Percentiles rank a stretch among this genome's conserved stretches.
phyloP scores from a whole-genome alignment of 306 rosid species.

The Sophora flavescens region DNA sequence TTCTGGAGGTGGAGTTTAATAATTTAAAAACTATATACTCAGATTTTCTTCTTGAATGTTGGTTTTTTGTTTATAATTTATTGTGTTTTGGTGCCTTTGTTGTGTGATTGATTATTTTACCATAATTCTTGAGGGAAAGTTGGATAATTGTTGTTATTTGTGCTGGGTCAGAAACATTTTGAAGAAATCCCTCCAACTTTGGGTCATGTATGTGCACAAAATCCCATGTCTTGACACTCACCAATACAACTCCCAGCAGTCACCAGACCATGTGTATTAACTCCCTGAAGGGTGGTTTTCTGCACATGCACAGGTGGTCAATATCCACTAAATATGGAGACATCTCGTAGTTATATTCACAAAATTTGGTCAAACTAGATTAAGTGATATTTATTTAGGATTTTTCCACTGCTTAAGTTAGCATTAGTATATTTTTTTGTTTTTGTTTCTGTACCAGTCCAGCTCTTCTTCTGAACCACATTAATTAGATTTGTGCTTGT shows the following conservation, averaged over 20 bases:
- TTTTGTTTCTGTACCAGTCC: background rate
- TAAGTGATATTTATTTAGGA: slow-evolving; percentile 7
- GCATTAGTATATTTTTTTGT: background rate
- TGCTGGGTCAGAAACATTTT: background rate
- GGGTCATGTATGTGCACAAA: too few relatives aligned
- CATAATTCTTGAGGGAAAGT: slow-evolving; percentile 1
- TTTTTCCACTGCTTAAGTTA: slow-evolving; percentile 1
- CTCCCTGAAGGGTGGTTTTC: background rate
- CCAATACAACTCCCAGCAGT: too few relatives aligned
- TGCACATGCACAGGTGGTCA: background rate
- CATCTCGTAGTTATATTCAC: background rate
- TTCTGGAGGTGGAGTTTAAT: background rate
- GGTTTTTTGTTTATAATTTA: slow-evolving; percentile 25
- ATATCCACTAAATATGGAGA: background rate
- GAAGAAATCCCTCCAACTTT: too few relatives aligned
- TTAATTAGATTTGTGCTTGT: slow-evolving; percentile 42
- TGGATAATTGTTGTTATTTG: background rate
- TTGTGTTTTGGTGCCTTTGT: slow-evolving; percentile 32
- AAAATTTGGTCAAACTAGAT: slow-evolving; percentile 7
- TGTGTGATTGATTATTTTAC: slow-evolving; percentile 29
- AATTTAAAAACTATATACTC: background rate
- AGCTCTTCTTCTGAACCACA: slow-evolving; percentile 27
- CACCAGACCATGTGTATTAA: too few relatives aligned
- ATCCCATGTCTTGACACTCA: too few relatives aligned
- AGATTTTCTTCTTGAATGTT: background rate